These are phyloP conservation scores for Urostyla sp. DNA, from an alignment of 73 alveolate species.

Conservation along the genomic window DNA sequence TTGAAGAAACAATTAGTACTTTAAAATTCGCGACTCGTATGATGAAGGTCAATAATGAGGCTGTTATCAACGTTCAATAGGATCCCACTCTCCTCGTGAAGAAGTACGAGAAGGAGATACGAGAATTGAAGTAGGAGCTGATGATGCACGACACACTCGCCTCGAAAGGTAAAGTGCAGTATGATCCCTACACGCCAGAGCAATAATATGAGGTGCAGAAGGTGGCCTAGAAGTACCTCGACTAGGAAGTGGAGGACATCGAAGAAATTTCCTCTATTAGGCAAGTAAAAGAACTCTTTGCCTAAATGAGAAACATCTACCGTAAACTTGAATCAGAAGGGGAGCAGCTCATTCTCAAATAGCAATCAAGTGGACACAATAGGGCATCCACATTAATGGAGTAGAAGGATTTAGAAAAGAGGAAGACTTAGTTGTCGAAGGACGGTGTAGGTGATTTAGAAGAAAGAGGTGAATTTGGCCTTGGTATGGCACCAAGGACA, in stretches of 20 bases:
- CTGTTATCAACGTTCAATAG: conserved; percentile 89
- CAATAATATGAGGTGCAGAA: conserved; percentile 80
- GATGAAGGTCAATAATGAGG: conserved; percentile 98
- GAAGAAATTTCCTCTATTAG: conserved; percentile 91
- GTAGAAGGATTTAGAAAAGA: conserved; percentile 2
- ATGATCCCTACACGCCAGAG: conserved; percentile 98
- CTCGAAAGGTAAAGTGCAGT: conserved; percentile 94
- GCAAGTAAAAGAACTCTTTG: conserved; percentile 93
- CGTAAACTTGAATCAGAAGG: conserved; percentile 81
- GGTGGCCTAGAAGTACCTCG: conserved; percentile 85
- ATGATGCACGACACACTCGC: conserved; percentile 99
- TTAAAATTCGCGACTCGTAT: conserved; percentile 98
- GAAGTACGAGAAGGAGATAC: conserved; percentile 95
- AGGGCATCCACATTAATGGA: not conserved
- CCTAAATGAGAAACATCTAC: conserved; percentile 87
- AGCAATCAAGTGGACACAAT: conserved; percentile 32
- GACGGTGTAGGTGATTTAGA: conserved; percentile 91
- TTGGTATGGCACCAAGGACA: conserved; percentile 89
- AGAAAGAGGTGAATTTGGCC: conserved; percentile 85
- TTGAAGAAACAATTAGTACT: conserved; percentile 99
- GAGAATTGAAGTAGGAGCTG: conserved; percentile 97
- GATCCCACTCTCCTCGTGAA: conserved; percentile 96
- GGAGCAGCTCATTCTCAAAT: conserved; percentile 32
- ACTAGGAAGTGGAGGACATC: conserved; percentile 92
- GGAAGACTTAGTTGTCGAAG: conserved; percentile 41